A percentile compares a stretch with the other conserved stretches of the same genome.
phyloP scores from a whole-genome alignment of 257 asterid species.

The Nicotiana tabacum region DNA sequence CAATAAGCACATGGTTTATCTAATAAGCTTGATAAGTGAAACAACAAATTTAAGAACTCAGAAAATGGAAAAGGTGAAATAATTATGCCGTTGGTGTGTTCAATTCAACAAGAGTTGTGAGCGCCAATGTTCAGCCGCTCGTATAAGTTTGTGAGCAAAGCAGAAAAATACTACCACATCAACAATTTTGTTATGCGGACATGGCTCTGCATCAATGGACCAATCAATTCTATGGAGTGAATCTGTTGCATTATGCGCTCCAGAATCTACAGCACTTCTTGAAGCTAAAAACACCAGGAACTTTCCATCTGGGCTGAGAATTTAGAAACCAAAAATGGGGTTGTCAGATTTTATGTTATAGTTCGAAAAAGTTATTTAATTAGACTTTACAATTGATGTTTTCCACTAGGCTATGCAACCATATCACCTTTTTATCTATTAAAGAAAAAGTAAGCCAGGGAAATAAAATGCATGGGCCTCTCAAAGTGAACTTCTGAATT shows the following conservation, averaged over 20 bases:
- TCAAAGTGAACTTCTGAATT: background rate
- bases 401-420: background rate
- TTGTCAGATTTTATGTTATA: background rate
- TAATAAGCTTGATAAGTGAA: background rate
- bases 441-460: background rate
- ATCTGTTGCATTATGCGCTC: slow-evolving; percentile 80
- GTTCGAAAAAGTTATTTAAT: background rate
- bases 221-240: slow-evolving; percentile 79
- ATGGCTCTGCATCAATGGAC: slow-evolving; percentile 56
- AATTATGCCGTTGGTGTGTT: background rate
- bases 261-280: slow-evolving; percentile 73
- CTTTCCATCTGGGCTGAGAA: slow-evolving; percentile 76
- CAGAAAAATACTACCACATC: slow-evolving; percentile 60
- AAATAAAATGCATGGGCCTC: background rate
- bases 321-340: background rate
- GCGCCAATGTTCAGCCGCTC: background rate
- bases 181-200: slow-evolving; percentile 32
- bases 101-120: background rate
- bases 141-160: background rate
- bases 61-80: background rate
- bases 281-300: slow-evolving; percentile 72
- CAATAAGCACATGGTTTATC: background rate
- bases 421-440: background rate
- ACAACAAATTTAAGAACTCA: background rate
- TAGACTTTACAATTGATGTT: background rate